Percentiles rank a stretch among this genome's conserved stretches.
These are phyloP conservation scores for Toxicodendron radicans DNA, from an alignment of 345 rosid genomes.

Conservation along the genomic window DNA sequence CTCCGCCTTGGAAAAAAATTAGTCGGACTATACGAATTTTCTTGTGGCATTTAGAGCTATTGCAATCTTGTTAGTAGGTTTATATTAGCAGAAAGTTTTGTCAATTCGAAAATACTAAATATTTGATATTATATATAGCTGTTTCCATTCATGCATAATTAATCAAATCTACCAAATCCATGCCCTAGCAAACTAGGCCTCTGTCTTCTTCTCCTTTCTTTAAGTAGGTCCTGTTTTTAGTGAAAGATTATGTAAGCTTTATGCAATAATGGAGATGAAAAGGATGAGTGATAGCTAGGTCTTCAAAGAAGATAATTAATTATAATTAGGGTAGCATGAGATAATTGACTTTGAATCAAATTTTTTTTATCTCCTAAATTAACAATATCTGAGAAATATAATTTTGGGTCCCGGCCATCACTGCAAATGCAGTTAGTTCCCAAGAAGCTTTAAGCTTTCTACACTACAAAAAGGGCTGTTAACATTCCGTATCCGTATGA, in stretches of 20 bases:
- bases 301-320: no score
- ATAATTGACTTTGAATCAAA: no score
- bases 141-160: no score
- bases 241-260: not conserved
- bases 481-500: not conserved
- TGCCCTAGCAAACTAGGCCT: not conserved
- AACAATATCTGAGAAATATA: not conserved
- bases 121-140: no score
- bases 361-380: no score
- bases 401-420: not conserved
- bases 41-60: no score
- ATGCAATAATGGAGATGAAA: not conserved
- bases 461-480: not conserved
- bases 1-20: no score
- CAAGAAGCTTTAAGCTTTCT: not conserved
- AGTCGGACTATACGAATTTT: no score
- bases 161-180: not conserved
- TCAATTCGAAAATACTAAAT: no score
- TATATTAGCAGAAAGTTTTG: no score
- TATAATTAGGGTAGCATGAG: no score
- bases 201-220: not conserved
- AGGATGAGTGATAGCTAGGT: not conserved
- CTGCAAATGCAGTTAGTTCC: slow-evolving; percentile 9
- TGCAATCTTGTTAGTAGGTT: no score
- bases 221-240: not conserved